These are phyloP conservation scores for Russula abietina DNA, from an alignment of 768 basidiomycete species.

Conservation along the genomic window DNA sequence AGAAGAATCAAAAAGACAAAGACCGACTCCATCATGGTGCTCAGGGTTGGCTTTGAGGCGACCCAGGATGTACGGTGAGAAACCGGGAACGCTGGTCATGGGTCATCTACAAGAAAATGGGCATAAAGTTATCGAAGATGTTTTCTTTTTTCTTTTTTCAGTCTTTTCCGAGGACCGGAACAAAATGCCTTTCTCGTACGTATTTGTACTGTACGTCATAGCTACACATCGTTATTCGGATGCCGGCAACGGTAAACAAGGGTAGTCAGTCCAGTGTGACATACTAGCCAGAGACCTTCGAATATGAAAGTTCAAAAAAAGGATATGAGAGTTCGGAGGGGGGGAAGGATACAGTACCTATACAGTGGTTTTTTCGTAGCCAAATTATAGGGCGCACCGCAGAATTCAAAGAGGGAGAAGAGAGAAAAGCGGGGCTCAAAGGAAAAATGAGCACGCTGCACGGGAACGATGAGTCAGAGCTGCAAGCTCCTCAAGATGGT, in stretches of 20 bases:
- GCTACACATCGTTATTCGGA: not conserved
- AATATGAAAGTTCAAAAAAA: not conserved
- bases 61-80: too few species aligned
- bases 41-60: too few species aligned
- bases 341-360: not conserved
- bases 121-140: too few species aligned
- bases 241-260: not conserved
- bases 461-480: not conserved
- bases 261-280: too few species aligned
- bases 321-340: not conserved
- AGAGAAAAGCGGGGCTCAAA: not conserved
- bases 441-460: not conserved
- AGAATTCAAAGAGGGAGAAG: not conserved
- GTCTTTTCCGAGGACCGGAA: too few species aligned
- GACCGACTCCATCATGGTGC: too few species aligned
- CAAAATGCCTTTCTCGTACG: not conserved
- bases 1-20: too few species aligned
- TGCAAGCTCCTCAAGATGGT: not conserved
- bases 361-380: not conserved
- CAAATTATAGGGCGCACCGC: too few species aligned
- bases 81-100: too few species aligned
- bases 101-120: not conserved
- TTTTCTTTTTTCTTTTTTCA: too few species aligned
- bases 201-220: not conserved
- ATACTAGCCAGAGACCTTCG: not conserved